phyloP scores from a whole-genome alignment of 768 basidiomycete species.

The Tulasnella calospora region DNA sequence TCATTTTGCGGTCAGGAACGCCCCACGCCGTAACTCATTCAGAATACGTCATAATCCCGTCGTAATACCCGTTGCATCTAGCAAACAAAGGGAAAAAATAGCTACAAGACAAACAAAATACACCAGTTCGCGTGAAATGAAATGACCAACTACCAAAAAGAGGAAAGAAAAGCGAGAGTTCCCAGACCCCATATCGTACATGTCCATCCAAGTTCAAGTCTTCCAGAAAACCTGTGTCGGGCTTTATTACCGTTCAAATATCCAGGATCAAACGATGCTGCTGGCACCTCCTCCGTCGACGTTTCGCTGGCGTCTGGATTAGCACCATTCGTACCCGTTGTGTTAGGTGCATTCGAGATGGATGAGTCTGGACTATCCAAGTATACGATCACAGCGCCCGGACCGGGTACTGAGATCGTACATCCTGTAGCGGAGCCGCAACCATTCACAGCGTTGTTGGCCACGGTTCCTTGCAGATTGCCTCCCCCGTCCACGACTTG shows the following conservation, averaged over 20 bases:
- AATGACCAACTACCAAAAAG: neutral
- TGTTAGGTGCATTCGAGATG: neutral
- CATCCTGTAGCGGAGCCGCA: conserved; percentile 14
- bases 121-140: neutral
- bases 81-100: neutral
- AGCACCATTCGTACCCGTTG: neutral
- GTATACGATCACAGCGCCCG: conserved; percentile 26
- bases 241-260: conserved; percentile 3
- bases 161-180: neutral
- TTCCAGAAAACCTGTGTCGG: neutral
- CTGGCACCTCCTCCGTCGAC: neutral
- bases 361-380: conserved; percentile 11
- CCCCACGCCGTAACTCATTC: too few species aligned
- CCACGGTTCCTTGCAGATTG: neutral
- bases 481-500: conserved; percentile 25
- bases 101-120: neutral
- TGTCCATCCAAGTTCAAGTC: conserved; percentile 4
- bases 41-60: neutral
- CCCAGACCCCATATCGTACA: neutral
- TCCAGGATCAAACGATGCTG: conserved; percentile 11
- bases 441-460: neutral
- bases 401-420: conserved; percentile 23
- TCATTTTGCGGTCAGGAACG: neutral
- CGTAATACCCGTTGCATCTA: too few species aligned
- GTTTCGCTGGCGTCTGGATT: neutral